These are phyloP conservation scores for Phytopythium kandeliae DNA, from an alignment of 352 stramenopile species.

Conservation along the genomic window DNA sequence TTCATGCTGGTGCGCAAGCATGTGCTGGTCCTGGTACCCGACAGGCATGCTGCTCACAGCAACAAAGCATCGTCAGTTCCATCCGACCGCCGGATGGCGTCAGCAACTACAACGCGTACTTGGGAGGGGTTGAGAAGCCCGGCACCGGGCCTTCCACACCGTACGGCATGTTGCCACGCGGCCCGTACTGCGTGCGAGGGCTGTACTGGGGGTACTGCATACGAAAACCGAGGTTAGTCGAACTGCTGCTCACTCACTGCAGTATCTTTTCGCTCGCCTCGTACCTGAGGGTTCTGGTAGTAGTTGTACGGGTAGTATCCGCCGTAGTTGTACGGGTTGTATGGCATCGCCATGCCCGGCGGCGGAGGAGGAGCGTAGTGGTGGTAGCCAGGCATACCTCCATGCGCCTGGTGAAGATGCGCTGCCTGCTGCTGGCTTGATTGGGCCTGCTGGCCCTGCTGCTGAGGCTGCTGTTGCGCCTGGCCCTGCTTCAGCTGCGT, in stretches of 20 bases:
- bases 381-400: conserved; percentile 70
- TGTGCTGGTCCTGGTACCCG: conserved; percentile 80
- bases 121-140: conserved; percentile 74
- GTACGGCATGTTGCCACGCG: conserved; percentile 79
- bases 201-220: conserved; percentile 82
- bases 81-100: background rate
- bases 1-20: conserved; percentile 75
- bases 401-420: conserved; percentile 51
- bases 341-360: conserved; percentile 80
- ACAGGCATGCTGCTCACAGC: conserved; percentile 46
- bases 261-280: background rate
- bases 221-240: background rate
- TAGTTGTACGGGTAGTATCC: conserved; percentile 87
- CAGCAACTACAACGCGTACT: conserved; percentile 10
- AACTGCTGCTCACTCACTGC: background rate
- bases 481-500: conserved; percentile 35
- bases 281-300: conserved; percentile 83
- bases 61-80: background rate
- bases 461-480: conserved; percentile 17
- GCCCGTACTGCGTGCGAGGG: conserved; percentile 78
- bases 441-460: conserved; percentile 25
- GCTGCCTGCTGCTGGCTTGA: conserved; percentile 40
- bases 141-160: conserved; percentile 74
- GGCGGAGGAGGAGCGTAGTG: conserved; percentile 81
- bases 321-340: conserved; percentile 88